Base-by-base conservation (phyloP, 306 rosid genomes). In the Astragalus glycyphyllos region DNA sequence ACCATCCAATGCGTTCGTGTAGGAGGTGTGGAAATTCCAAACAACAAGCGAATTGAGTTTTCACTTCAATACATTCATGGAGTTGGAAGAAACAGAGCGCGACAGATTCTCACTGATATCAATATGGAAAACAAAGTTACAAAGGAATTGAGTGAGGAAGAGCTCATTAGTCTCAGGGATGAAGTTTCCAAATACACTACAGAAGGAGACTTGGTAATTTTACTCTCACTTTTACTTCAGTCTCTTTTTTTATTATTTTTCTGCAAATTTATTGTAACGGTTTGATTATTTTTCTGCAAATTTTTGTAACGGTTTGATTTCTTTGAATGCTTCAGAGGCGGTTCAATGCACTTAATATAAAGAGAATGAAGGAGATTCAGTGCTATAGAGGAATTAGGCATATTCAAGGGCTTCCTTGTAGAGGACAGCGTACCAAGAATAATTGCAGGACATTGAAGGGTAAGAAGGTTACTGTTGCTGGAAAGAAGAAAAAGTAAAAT, bases 361-460 rank as follows among this genome's bases (percentile, higher is more conserved):
- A 96, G 92, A 93, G 97, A 58, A 45, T 93, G 80, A 93, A 85
- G 83, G 97, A 93, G 61, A 93, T 93, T 41, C 98, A 93, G 76
- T 93, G 98, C 70, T 93, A 93, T 56, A 71, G 98, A 81, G 98
- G 98, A 51, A 51, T 93, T 17, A 82, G 98, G 69, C 98, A 93
- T 65, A 90, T 84, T 79, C 90, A 88, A 69, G 96, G 98, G 8
- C 82, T 93, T 68, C 98, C 98, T 3, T 93, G 98, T 71, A 80
- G 98, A 75, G 98, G 97, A 31, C 98, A 93, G 74, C 88, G 90
- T 51, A 90, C 97, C 16, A 93, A 93, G 89, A 93, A 90, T 71
- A 93, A 93, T 77, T 88, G 96, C 74, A 75, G 97, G 77, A 93
- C 97, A 60, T 84, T 93, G 88, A 92, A 92, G 90, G 97, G 97